Evolutionary conservation across 2,329 filamentous ascomycete genomes (phyloP).

Genomic region (Aspergillus piperis): DNA sequence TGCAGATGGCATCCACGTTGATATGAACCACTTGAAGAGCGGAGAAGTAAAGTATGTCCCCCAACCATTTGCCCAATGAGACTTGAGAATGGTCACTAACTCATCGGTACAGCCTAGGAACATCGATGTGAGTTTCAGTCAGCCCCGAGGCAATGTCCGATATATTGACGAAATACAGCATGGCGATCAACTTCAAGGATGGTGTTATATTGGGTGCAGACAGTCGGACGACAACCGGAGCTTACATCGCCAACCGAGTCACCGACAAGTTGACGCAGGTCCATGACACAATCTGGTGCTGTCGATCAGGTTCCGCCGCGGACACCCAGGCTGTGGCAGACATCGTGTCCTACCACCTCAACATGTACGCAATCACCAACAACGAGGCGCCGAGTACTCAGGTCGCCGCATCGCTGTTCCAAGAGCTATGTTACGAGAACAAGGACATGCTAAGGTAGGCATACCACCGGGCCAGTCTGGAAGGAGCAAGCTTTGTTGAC

Average conservation of each 20-base stretch:
- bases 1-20: conserved; percentile 96
- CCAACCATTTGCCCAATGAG: neutral
- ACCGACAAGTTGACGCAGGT: conserved; percentile 99
- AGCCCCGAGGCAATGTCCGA: neutral
- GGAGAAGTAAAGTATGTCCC: conserved; percentile 91
- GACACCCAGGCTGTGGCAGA: conserved; percentile 98
- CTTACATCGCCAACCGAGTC: conserved; percentile 98
- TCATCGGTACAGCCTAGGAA: conserved; percentile 70
- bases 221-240: conserved; percentile 93
- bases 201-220: conserved; percentile 96
- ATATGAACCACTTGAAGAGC: conserved; percentile 98
- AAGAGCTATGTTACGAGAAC: conserved; percentile 97
- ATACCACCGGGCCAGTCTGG: neutral
- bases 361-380: conserved; percentile 87
- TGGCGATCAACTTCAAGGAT: conserved; percentile 99
- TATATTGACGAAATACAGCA: conserved; percentile 57
- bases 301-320: conserved; percentile 92
- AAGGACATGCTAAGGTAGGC: conserved; percentile 87
- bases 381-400: conserved; percentile 90
- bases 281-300: conserved; percentile 99
- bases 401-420: conserved; percentile 92
- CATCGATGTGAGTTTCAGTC: conserved; percentile 75
- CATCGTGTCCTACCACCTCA: conserved; percentile 95
- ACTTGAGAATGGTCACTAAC: conserved; percentile 32
- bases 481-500: conserved; percentile 5